Conservation (phyloP, 2,329 filamentous ascomycete species). For the Penicillium janthinellum region DNA sequence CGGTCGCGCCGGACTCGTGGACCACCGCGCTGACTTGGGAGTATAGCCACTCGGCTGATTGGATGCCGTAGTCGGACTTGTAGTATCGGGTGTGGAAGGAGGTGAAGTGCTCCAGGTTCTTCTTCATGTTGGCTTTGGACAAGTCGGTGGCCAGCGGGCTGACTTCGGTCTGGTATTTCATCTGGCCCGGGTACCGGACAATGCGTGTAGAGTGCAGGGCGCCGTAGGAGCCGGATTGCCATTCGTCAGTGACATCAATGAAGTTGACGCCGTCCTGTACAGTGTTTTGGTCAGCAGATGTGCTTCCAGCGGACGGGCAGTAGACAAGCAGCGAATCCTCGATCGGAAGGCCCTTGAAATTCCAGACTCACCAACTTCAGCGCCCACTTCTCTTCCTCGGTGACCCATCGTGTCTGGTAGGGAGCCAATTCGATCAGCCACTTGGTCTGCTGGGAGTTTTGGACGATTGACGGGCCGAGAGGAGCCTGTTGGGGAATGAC, state of each 20-base stretch:
- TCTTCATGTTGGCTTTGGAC: slow-evolving; percentile 72
- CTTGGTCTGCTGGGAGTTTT: slow-evolving; percentile 49
- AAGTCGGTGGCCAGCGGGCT: slow-evolving; percentile 68
- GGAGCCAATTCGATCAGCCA: slow-evolving; percentile 84
- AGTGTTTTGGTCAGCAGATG: not conserved
- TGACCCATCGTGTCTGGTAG: slow-evolving; percentile 81
- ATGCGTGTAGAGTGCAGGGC: slow-evolving; percentile 40
- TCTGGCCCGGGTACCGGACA: slow-evolving; percentile 68
- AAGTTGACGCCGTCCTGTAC: slow-evolving; percentile 77
- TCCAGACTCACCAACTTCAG: slow-evolving; percentile 68
- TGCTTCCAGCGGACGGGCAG: not conserved
- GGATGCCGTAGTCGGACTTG: slow-evolving; percentile 65
- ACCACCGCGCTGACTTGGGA: slow-evolving; percentile 73
- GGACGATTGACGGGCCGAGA: slow-evolving; percentile 27
- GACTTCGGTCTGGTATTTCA: slow-evolving; percentile 66
- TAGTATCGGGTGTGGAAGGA: slow-evolving; percentile 62
- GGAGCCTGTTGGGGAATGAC: slow-evolving; percentile 36
- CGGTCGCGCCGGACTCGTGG: slow-evolving; percentile 67
- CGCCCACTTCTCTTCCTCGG: slow-evolving; percentile 93
- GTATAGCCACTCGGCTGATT: slow-evolving; percentile 88
- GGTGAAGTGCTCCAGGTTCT: slow-evolving; percentile 72
- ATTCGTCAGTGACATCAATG: slow-evolving; percentile 83
- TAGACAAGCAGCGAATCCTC: not conserved
- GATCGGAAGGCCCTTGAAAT: not conserved
- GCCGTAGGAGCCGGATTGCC: slow-evolving; percentile 63